These are phyloP conservation scores for Fusarium pilosicola DNA, from an alignment of 2,329 filamentous ascomycete species.

Conservation along the genomic window DNA sequence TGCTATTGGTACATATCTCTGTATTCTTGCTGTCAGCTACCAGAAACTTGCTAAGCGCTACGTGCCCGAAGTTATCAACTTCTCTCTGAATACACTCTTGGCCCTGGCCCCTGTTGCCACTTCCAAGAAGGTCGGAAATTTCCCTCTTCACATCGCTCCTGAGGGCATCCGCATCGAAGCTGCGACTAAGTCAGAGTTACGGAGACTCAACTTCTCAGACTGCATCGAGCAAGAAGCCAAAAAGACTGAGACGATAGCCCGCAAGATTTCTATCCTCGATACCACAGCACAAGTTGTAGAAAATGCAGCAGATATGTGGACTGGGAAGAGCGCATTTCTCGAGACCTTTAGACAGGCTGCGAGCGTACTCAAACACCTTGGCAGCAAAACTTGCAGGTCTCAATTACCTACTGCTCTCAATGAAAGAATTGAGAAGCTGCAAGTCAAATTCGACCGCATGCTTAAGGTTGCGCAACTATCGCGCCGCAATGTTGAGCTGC, in stretches of 20 bases:
- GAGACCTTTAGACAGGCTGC: conserved; percentile 79
- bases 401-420: conserved; percentile 60
- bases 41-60: conserved; percentile 86
- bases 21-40: conserved; percentile 82
- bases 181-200: conserved; percentile 53
- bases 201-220: conserved; percentile 69
- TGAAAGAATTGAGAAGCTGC: conserved; percentile 54
- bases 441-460: conserved; percentile 61
- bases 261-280: conserved; percentile 69
- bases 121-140: conserved; percentile 60
- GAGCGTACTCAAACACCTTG: conserved; percentile 69
- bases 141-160: conserved; percentile 69
- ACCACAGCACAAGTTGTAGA: conserved; percentile 74
- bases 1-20: conserved; percentile 80
- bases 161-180: conserved; percentile 61
- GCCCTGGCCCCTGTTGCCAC: conserved; percentile 69
- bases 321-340: conserved; percentile 75
- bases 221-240: conserved; percentile 55
- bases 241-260: conserved; percentile 44
- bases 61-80: conserved; percentile 88
- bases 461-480: conserved; percentile 70
- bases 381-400: conserved; percentile 59
- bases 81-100: conserved; percentile 77
- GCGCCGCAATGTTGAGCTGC: conserved; percentile 84
- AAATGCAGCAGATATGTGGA: conserved; percentile 77